phyloP scores from a whole-genome alignment of 208 protist genomes.

The Crithidia thermophila region DNA sequence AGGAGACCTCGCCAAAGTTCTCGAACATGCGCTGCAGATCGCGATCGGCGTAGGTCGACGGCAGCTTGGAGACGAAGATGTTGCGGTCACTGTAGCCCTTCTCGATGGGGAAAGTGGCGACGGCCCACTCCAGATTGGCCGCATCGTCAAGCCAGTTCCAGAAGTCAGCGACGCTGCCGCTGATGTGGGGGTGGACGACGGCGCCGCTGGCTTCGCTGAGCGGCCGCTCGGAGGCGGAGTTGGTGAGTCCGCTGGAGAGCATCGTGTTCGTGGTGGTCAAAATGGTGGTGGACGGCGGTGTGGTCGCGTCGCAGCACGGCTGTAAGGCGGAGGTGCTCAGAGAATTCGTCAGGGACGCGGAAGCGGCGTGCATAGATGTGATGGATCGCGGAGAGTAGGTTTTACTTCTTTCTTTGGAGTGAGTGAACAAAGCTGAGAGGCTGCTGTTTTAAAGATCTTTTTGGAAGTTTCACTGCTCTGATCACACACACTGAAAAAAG shows the following conservation, averaged over 20 bases:
- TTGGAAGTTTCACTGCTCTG: neutral
- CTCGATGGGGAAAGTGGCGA: conserved; percentile 17
- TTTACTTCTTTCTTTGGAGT: no score
- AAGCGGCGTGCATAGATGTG: no score
- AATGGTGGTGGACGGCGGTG: no score
- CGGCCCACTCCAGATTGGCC: conserved; percentile 25
- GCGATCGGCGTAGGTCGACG: conserved; percentile 33
- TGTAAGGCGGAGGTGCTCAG: neutral
- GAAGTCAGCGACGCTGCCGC: conserved; percentile 20
- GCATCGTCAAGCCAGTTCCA: conserved; percentile 20
- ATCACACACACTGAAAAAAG: neutral
- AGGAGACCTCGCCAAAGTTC: conserved; percentile 37
- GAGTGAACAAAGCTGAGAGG: no score
- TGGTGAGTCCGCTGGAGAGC: neutral
- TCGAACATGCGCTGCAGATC: conserved; percentile 38
- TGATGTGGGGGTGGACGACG: conserved; percentile 8
- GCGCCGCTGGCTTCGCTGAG: conserved; percentile 13
- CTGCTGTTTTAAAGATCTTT: neutral
- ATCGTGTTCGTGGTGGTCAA: conserved; percentile 2
- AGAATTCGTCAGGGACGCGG: no score
- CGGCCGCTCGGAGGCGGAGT: conserved; percentile 21
- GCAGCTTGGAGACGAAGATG: conserved; percentile 50
- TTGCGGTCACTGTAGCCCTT: conserved; percentile 41
- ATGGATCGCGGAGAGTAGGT: no score
- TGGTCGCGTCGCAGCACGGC: neutral